Evolutionary conservation across 768 basidiomycete species (phyloP), one percentile per base, ranked within the genome.

Genomic region (Lyophyllum atratum): DNA sequence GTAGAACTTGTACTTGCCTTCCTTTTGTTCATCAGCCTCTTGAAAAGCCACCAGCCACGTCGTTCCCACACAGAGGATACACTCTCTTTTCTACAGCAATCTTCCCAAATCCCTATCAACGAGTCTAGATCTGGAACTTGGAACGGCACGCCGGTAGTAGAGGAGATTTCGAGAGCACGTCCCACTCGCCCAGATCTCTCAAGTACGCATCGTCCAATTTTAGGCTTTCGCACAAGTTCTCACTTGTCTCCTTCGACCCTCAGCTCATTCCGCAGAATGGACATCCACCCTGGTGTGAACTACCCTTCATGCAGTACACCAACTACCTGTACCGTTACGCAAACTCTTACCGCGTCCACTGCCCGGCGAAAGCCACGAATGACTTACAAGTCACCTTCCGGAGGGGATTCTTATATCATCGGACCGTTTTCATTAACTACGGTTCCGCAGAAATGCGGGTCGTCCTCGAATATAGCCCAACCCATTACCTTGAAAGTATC

Each of bases 341-440:
- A 54, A 28, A 39, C 55, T 8, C 53, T 47, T 15, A 21, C 66
- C 22, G 33, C 56, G 19, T 66, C 72, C 10, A 61, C 65, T n/a
- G 71, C 76, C 29, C 80, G 85, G 52, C 76, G 85, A 53, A 87
- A 87, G 67, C 86, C 85, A 25, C 64, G 70, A 49, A 61, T 75
- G 59, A 86, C 85, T 14, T 85, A 85, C 69, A 82, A 77, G 57
- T 87, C 85, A 7, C 85, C 85, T 8, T 68, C 75, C 31, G 74
- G 62, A 65, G 69, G 68, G 39, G 70, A 75, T 17, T 59, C 59
- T 3, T 56, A 45, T 24, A 59, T 54, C 28, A 52, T 61, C 45
- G 55, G 50, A 21, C 52, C 58, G 10, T 55, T 62, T 28, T 56
- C 59, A 40, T 49, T 58, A 40, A 34, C 55, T 24, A 34, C 51